Evolutionary conservation across 2,329 filamentous ascomycete species (phyloP).

Genomic region (Fusarium pininemorale): DNA sequence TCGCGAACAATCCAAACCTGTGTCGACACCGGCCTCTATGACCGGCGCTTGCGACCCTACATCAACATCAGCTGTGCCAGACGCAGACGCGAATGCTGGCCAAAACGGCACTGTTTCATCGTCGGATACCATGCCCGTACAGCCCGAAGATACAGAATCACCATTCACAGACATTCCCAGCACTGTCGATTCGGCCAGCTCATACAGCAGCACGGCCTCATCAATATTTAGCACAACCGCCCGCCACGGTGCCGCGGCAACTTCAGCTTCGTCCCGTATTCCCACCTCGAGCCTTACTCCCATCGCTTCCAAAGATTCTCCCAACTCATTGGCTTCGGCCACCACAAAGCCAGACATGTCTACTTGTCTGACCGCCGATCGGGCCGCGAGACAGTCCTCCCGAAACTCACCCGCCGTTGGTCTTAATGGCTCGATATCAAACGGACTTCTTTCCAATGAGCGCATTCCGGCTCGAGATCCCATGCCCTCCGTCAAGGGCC

Average conservation of each 20-base stretch:
- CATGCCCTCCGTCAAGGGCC: constrained; percentile 61
- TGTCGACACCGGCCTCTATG: constrained; percentile 22
- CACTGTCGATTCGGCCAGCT: constrained; percentile 77
- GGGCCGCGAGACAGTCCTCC: constrained; percentile 40
- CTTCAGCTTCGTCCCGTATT: constrained; percentile 52
- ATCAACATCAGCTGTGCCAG: constrained; percentile 35
- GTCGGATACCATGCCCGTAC: constrained; percentile 42
- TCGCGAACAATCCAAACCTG: constrained; percentile 44
- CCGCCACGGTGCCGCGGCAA: constrained; percentile 51
- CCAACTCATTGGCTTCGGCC: constrained; percentile 58
- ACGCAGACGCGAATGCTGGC: constrained; percentile 39
- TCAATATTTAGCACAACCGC: constrained; percentile 72
- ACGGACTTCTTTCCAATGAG: constrained; percentile 47
- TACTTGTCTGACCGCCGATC: constrained; percentile 59
- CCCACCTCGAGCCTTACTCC: constrained; percentile 59
- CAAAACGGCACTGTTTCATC: constrained; percentile 29
- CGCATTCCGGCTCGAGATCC: constrained; percentile 68
- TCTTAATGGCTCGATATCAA: constrained; percentile 48
- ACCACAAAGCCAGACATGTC: constrained; percentile 64
- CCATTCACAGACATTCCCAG: constrained; percentile 73
- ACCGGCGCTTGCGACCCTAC: constrained; percentile 36
- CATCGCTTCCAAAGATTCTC: constrained; percentile 62
- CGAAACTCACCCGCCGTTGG: constrained; percentile 43
- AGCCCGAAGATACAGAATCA: constrained; percentile 66
- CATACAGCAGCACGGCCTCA: constrained; percentile 74